Base-by-base conservation (phyloP, 345 rosid species). In the Garcia nutans region DNA sequence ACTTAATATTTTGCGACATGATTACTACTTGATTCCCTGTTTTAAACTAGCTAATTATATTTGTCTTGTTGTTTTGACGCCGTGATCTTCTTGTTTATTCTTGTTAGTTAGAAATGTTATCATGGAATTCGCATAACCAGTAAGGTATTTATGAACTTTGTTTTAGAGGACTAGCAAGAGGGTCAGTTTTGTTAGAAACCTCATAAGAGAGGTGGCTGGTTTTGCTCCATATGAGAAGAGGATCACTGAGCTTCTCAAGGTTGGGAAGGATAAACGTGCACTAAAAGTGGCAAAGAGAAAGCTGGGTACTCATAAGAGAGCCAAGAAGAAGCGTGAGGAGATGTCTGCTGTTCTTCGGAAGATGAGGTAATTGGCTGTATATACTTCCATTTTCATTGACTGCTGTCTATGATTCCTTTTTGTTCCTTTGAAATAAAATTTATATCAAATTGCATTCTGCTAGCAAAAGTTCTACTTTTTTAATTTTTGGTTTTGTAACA, bases 161-260 rank as follows among this genome's bases (percentile, higher is more conserved):
- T 15, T 37, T 31, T 49, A 92, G 93, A 89, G 87, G 89, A 88
- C 89, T 11, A 89, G 91, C 89, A 90, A 89, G 76, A 89, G 94
- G 79, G 90, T 87, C 52, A 86, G 84, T 44, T 88, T 91, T 50
- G 89, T 89, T 72, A 86, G 89, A 82, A 81, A 13, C 78, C 78
- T 92, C 54, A 92, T 88, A 49, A 85, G 89, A 76, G 96, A 91
- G 81, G 97, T 91, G 76, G 92, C 94, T 10, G 96, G 91, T 15
- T 84, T 85, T 82, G 97, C 94, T n/a, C 94, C 96, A 0, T 89
- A 89, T 31, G 96, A 90, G 87, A 92, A 88, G 86, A 86, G 96
- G 24, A 90, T 90, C 68, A 85, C 88, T 24, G 93, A 90, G 90
- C 96, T 92, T 74, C 84, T 90, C 23, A 88, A 92, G 78, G 95